Conservation (phyloP, 2,329 filamentous ascomycete species). For the Colletotrichum kahawae region DNA sequence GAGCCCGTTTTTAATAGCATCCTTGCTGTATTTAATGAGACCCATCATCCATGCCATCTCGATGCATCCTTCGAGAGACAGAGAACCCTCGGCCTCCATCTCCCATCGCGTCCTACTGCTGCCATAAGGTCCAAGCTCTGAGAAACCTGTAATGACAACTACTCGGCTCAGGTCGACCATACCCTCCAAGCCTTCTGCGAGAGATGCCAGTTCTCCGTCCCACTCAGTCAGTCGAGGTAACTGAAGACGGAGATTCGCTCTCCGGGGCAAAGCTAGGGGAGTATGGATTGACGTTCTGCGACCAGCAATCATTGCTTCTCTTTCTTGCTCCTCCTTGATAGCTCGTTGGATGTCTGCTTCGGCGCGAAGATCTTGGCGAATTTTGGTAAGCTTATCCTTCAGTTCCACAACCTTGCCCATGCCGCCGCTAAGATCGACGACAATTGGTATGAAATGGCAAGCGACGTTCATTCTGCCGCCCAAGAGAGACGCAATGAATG, state of each 20-base stretch:
- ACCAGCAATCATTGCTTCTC: conserved; percentile 97
- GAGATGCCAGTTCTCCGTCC: conserved; percentile 85
- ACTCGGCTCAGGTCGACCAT: conserved; percentile 99
- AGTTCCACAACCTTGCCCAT: conserved; percentile 96
- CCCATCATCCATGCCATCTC: conserved; percentile 99
- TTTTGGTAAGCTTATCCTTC: conserved; percentile 89
- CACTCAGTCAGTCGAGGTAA: conserved; percentile 91
- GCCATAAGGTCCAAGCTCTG: conserved; percentile 95
- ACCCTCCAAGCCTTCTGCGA: conserved; percentile 86
- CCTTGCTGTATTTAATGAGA: conserved; percentile 97
- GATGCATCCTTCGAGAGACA: conserved; percentile 95
- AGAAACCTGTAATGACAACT: conserved; percentile 94
- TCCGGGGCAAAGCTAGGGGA: conserved; percentile 88
- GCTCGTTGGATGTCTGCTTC: conserved; percentile 91
- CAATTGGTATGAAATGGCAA: conserved; percentile 93
- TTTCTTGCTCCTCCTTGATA: conserved; percentile 93
- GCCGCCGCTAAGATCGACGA: conserved; percentile 95
- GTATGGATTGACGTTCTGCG: conserved; percentile 89
- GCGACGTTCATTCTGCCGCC: conserved; percentile 89
- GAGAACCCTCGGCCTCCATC: conserved; percentile 96
- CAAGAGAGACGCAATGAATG: conserved; percentile 96
- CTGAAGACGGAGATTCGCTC: conserved; percentile 96
- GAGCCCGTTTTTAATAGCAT: conserved; percentile 83
- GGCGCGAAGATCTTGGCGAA: conserved; percentile 92
- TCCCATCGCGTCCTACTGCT: conserved; percentile 98